Base-by-base conservation (phyloP, 2,329 filamentous ascomycete genomes). In the Helotiales sp. region DNA sequence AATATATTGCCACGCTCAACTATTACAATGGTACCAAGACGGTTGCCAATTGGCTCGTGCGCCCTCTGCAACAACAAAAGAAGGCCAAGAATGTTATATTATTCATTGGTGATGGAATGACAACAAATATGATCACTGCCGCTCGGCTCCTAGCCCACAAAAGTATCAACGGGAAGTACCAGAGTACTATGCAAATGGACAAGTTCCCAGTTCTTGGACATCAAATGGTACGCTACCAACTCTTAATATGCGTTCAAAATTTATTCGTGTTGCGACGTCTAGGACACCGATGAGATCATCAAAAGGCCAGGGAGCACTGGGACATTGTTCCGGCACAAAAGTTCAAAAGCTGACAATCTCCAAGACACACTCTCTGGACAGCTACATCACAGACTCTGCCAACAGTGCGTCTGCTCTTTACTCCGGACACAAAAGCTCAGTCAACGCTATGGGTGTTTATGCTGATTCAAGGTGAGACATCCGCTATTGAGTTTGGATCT, bases 31-130 rank as follows among this genome's bases (percentile, higher is more conserved):
- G 84, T 60, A 81, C 84, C 70, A 87, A 79, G 60, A 95, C 90
- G 4, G 83, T 80, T 53, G 90, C 90, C 19, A 85, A 85, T 66
- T 96, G 90, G 91, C 75, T 83, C 19, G 91, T 96, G 38, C 85
- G 90, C 33, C 85, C 90, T 49, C 74, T 93, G 29, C 80, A 83
- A 33, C 81, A 84, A 56, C 79, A 84, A 72, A 86, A 89, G 74
- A 90, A 85, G 76, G 87, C 90, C 36, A 95, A 93, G 82, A 95
- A 95, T 65, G 85, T 95, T 64, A 84, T 95, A 66, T 80, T 95
- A 62, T 96, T 95, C 75, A 90, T 96, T 63, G 91, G 91, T 71
- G 57, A 53, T 31, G 46, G 84, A 59, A 87, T 86, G 84, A 87
- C 84, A 30, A 91, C 88, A 44, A 90, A 90, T 74, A 89, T 89